Conservation (phyloP, 2,329 filamentous ascomycete species). For the Ceratocystis papillata region DNA sequence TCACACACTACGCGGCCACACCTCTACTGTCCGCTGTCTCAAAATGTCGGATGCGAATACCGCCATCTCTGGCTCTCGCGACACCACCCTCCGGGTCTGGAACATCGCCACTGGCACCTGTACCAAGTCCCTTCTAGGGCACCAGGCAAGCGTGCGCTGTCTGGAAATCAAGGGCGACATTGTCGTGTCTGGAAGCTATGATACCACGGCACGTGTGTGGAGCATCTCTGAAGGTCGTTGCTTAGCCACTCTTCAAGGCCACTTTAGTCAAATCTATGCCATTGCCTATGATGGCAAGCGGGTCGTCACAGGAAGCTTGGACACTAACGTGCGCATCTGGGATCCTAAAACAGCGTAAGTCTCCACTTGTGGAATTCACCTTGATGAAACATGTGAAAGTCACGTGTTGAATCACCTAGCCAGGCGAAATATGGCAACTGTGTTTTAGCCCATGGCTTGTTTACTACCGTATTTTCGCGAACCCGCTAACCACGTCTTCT, state of each 20-base stretch:
- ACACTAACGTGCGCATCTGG: slow-evolving; percentile 96
- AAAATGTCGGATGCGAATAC: slow-evolving; percentile 95
- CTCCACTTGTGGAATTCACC: neutral
- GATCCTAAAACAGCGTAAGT: slow-evolving; percentile 75
- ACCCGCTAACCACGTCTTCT: slow-evolving; percentile 30
- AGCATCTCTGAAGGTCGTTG: slow-evolving; percentile 93
- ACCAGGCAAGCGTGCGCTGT: slow-evolving; percentile 90
- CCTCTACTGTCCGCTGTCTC: slow-evolving; percentile 87
- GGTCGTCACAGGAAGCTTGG: slow-evolving; percentile 88
- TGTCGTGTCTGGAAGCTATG: slow-evolving; percentile 96
- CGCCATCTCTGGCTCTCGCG: slow-evolving; percentile 89
- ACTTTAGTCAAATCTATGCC: slow-evolving; percentile 98
- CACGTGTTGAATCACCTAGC: neutral
- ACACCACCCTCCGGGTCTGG: slow-evolving; percentile 92
- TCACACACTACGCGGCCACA: slow-evolving; percentile 84
- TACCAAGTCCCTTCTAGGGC: slow-evolving; percentile 82
- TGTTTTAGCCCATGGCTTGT: too few species aligned
- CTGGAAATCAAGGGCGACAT: slow-evolving; percentile 93
- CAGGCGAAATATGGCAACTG: neutral
- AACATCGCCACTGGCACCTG: slow-evolving; percentile 81
- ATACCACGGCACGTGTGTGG: slow-evolving; percentile 94
- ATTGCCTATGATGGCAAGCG: slow-evolving; percentile 92
- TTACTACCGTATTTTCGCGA: neutral
- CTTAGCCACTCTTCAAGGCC: slow-evolving; percentile 76
- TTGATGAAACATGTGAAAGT: slow-evolving; percentile 1